Conservation (phyloP, 1,284 basidiomycete genomes). For the Exobasidium cylindrosporum region DNA sequence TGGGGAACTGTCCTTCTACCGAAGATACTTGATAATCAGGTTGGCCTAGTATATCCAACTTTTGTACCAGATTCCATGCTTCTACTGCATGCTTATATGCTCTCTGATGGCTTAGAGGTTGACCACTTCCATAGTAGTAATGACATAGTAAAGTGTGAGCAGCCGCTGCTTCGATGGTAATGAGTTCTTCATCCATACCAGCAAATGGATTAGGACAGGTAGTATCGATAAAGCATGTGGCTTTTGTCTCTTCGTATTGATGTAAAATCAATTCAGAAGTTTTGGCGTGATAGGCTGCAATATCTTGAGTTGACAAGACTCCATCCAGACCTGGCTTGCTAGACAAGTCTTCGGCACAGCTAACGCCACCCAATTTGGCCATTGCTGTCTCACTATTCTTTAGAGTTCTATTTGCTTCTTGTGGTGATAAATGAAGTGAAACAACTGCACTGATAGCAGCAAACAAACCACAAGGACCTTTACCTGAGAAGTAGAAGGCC, state of each 20-base stretch:
- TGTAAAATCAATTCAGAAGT: constrained; percentile 36
- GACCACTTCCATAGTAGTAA: constrained; percentile 39
- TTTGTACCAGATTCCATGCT: constrained; percentile 40
- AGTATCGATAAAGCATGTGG: constrained; percentile 13
- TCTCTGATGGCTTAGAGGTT: constrained; percentile 20
- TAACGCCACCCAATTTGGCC: not conserved
- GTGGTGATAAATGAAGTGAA: constrained; percentile 32
- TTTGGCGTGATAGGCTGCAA: constrained; percentile 39
- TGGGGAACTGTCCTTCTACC: constrained; percentile 17
- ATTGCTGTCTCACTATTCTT: constrained; percentile 21
- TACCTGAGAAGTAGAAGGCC: constrained; percentile 43
- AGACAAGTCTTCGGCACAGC: too few species aligned
- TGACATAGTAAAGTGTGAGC: constrained; percentile 41
- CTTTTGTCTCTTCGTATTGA: constrained; percentile 24
- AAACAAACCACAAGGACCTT: constrained; percentile 40
- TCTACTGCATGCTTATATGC: constrained; percentile 38
- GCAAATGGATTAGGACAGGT: constrained; percentile 19
- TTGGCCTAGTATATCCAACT: constrained; percentile 20
- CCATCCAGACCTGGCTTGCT: not conserved
- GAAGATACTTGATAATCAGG: not conserved
- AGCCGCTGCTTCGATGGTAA: constrained; percentile 40
- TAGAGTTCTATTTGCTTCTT: constrained; percentile 36
- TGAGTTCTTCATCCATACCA: constrained; percentile 31
- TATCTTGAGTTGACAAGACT: constrained; percentile 27
- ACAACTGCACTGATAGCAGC: constrained; percentile 39